Conservation (phyloP, 2,329 filamentous ascomycete genomes). For the Cladosporium sp. region DNA sequence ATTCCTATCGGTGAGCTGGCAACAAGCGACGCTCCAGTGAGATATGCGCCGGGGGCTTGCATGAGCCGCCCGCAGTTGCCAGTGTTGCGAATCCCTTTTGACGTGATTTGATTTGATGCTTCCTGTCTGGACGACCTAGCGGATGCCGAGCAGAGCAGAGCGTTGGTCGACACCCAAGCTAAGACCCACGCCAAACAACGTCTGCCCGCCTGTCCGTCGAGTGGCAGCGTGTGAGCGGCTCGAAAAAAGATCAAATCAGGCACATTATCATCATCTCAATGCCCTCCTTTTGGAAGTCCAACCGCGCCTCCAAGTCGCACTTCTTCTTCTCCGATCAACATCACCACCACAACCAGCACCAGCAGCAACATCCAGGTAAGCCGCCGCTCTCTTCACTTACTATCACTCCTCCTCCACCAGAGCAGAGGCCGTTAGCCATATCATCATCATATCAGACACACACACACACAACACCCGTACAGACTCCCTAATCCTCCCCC, state of each 20-base stretch:
- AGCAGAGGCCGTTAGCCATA: no score
- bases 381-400: background rate
- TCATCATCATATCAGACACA: no score
- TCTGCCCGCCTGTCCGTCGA: slow-evolving; percentile 1
- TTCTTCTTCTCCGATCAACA: slow-evolving; percentile 7
- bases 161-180: slow-evolving; percentile 7
- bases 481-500: no score
- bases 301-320: slow-evolving; percentile 9
- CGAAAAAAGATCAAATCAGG: background rate
- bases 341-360: background rate
- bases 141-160: background rate
- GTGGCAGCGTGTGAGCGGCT: slow-evolving; percentile 9
- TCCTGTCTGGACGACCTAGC: no score
- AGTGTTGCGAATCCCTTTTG: no score
- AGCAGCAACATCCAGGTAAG: slow-evolving; percentile 8
- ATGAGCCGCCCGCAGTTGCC: background rate
- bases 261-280: slow-evolving; percentile 6
- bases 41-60: background rate
- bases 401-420: background rate
- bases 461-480: no score
- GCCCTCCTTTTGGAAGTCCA: slow-evolving; percentile 12
- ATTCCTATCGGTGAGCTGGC: background rate
- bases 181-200: slow-evolving; percentile 9
- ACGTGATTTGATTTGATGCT: no score
- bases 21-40: background rate